Base-by-base conservation (phyloP, 768 basidiomycete genomes). In the Suillus ampliporus region DNA sequence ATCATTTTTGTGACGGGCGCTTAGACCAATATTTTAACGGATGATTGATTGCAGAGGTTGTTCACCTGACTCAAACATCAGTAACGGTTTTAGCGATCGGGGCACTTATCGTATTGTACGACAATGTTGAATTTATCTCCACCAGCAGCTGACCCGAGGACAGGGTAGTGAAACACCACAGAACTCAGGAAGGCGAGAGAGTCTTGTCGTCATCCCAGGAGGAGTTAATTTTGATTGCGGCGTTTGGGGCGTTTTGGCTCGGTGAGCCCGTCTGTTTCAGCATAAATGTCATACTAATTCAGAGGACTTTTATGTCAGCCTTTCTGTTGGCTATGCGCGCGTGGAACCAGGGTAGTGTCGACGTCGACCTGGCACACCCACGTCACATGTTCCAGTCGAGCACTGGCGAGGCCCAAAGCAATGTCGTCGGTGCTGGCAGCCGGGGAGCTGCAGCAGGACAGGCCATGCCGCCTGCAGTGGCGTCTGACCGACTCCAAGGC, bases 231-330 rank as follows among this genome's bases (percentile, higher is more conserved):
- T 70, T 94, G 74, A 89, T 94, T 64, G 86, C 80, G 6, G 87
- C 88, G 3, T 82, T 92, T 61, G 90, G 87, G 13, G 76, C 92
- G 62, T 85, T 90, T 71, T 93, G 90, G 89, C 78, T 92, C 56
- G 90, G 92, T 92, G 72, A 72, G 85, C 62, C 47, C 15, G 34
- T 58, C 37, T 34, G 4, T 41, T 26, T 43, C 10, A 2, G 44
- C 54, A 40, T 34, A 14, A 11, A 56, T 40, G 11, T 53, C 44
- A 13, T 38, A 58, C 58, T 52, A 43, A 37, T 19, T 37, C 44
- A 46, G 28, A 21, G 48, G 40, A 35, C 48, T 26, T 57, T 38
- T 35, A 38, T 21, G 1, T 37, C 57, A 84, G 83, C 82, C 26
- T 61, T 82, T 47, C 69, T 84, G 60, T 71, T 84, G 52, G 80